Conservation (phyloP, 1,284 basidiomycete species). For the Trichosporon faecale region DNA sequence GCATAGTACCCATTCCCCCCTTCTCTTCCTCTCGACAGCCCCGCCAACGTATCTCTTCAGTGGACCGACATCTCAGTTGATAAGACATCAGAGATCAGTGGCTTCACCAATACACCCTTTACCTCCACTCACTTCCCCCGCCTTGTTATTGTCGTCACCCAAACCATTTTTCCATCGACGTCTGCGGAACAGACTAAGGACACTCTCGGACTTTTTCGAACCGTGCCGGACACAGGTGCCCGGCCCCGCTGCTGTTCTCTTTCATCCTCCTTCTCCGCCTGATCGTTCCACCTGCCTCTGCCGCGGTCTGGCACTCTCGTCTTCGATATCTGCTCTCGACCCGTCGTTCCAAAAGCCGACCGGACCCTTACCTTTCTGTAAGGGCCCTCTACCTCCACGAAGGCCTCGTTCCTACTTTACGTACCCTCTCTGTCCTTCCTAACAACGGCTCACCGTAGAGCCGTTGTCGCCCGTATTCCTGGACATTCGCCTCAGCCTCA, state of each 20-base stretch:
- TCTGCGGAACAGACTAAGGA: neutral
- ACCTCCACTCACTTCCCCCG: neutral
- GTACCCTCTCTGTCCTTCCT: neutral
- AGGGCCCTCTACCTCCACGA: neutral
- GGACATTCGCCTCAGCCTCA: neutral
- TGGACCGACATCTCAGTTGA: neutral
- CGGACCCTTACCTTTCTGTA: neutral
- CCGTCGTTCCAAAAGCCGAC: constrained; percentile 6
- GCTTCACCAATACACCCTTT: neutral
- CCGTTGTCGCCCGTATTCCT: neutral
- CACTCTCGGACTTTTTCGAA: neutral
- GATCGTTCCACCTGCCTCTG: neutral
- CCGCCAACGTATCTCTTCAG: neutral
- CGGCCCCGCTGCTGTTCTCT: neutral
- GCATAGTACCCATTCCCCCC: neutral
- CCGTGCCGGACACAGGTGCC: neutral
- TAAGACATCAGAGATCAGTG: neutral
- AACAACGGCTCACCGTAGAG: neutral
- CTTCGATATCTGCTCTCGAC: neutral
- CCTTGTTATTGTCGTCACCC: neutral
- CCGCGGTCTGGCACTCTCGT: neutral
- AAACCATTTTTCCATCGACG: neutral
- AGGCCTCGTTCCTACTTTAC: neutral
- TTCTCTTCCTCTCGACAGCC: neutral
- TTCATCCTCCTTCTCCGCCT: neutral